Conservation (phyloP, 257 asterid species). For the Salvia hispanica region DNA sequence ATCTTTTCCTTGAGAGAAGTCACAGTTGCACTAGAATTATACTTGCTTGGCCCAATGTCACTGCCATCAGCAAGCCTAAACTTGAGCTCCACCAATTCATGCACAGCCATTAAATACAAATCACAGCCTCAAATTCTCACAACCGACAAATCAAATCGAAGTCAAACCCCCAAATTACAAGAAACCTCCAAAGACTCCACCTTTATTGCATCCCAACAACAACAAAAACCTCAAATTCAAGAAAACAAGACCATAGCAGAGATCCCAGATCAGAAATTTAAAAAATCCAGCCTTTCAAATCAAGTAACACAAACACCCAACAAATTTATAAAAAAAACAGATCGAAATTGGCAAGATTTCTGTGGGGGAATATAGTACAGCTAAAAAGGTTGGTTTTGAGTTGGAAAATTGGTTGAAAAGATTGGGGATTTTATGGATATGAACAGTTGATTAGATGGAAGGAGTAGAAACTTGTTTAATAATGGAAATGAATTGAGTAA, state of each 20-base stretch:
- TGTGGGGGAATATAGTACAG: neutral
- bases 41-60: constrained; percentile 92
- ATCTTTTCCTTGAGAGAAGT: constrained; percentile 85
- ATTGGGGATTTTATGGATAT: constrained; percentile 32
- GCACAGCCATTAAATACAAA: constrained; percentile 64
- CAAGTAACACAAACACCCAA: constrained; percentile 25
- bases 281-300: constrained; percentile 17
- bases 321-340: constrained; percentile 35
- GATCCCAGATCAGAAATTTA: constrained; percentile 37
- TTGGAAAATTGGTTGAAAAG: constrained; percentile 27
- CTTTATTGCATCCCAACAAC: neutral
- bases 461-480: constrained; percentile 48
- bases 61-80: constrained; percentile 96
- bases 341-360: constrained; percentile 42
- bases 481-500: constrained; percentile 32
- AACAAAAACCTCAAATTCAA: constrained; percentile 13
- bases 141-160: constrained; percentile 7
- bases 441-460: constrained; percentile 24
- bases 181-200: too few relatives aligned
- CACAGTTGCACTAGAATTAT: constrained; percentile 63
- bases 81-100: constrained; percentile 83
- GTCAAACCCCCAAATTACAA: too few relatives aligned
- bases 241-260: constrained; percentile 17
- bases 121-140: constrained; percentile 40
- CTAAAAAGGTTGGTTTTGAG: neutral